Evolutionary conservation across 148 eudicot species (phyloP), one percentile per base, ranked within the genome.

Genomic region (Simmondsia chinensis): DNA sequence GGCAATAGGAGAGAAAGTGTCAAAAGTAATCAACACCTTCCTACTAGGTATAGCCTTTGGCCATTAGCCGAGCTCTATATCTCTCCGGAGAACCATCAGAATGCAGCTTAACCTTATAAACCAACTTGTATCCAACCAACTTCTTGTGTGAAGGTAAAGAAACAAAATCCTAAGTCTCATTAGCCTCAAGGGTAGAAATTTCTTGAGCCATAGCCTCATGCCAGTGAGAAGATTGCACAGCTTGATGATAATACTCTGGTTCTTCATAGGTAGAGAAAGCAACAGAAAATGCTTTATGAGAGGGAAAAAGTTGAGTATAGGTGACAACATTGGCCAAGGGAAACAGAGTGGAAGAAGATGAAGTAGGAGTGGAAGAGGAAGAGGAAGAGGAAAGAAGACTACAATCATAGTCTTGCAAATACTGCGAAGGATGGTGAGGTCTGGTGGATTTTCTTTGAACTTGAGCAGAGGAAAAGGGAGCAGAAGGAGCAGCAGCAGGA

Each of bases 371-470:
- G 5, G 31, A 28, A 9, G 6, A 33, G 4, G 1, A 33, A 20
- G 33, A 11, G 20, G 28, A 26, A 32, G 3, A 7, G 10, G 9
- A 28, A 16, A 29, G 26, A 2, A 0, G 15, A 20, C 19, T 6
- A 33, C 52, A 48, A 2, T 18, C 0, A 20, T 10, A 48, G 7
- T 33, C 52, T 1, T 12, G 7, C 1, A 33, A 12, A 18, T 48
- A n/a, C 9, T 28, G 39, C 0, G 52, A 27, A 5, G 28, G 17
- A 0, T 13, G 3, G 12, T n/a, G 16, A 0, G 1, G 0, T 7
- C 19, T 48, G 3, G 39, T 3, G 12, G 52, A 48, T 6, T 12
- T 16, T 19, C 50, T 46, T n/a, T n/a, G n/a, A n/a, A n/a, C n/a
- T n/a, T n/a, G n/a, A n/a, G n/a, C 1, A 12, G 2, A 2, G 33